Percentiles rank a stretch among this genome's conserved stretches.
phyloP scores from a whole-genome alignment of 331 rosid genomes.

The Arachis monticola region DNA sequence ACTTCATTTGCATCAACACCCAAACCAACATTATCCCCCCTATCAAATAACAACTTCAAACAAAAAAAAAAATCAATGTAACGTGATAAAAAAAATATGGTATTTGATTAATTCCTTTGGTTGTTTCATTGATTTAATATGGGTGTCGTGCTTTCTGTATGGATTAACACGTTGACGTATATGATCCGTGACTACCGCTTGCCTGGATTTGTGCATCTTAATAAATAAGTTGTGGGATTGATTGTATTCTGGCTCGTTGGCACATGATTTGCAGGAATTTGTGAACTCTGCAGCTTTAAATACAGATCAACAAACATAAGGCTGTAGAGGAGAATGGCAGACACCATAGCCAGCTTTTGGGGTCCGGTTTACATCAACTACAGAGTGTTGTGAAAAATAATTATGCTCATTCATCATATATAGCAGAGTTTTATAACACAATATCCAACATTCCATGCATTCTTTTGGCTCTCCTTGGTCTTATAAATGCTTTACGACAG shows the following conservation, averaged over 20 bases:
- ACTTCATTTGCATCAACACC: constrained; percentile 29
- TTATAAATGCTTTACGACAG: constrained; percentile 71
- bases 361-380: constrained; percentile 93
- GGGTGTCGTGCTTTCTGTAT: constrained; percentile 18
- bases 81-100: background rate
- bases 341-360: constrained; percentile 79
- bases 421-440: constrained; percentile 87
- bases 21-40: background rate
- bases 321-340: constrained; percentile 63
- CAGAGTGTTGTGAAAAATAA: constrained; percentile 80
- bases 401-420: constrained; percentile 72
- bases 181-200: background rate
- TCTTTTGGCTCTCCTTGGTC: constrained; percentile 85
- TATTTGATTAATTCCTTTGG: constrained; percentile 5
- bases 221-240: constrained; percentile 12
- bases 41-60: constrained; percentile 7
- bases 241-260: constrained; percentile 39
- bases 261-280: constrained; percentile 45
- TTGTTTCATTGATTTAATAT: background rate
- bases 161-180: constrained; percentile 25
- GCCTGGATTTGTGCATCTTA: constrained; percentile 7
- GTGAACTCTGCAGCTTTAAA: constrained; percentile 41
- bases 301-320: constrained; percentile 23
- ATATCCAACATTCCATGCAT: constrained; percentile 75
- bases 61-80: background rate